These are phyloP conservation scores for Colletotrichum sp. DNA, from an alignment of 2,329 filamentous ascomycete genomes.

Conservation along the genomic window DNA sequence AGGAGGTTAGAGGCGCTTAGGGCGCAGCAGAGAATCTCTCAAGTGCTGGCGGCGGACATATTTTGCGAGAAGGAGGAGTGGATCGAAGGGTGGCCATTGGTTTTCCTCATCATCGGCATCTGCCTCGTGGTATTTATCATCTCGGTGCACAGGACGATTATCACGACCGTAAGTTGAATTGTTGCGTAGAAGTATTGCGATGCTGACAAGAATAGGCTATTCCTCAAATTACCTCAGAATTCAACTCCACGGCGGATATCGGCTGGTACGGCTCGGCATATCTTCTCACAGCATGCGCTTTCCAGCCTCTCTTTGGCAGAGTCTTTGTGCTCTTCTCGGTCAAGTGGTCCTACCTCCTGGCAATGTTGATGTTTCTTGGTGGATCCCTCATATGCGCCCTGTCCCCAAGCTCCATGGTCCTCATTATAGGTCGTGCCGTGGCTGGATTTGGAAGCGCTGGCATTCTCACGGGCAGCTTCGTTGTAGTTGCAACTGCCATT, in stretches of 20 bases:
- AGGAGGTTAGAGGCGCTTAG: not conserved
- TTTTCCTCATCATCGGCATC: not conserved
- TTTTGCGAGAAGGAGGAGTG: not conserved
- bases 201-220: constrained; percentile 33
- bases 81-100: constrained; percentile 7
- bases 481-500: constrained; percentile 35
- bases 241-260: constrained; percentile 42
- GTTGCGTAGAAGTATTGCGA: too few relatives aligned
- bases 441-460: constrained; percentile 23
- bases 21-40: not conserved
- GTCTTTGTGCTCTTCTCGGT: constrained; percentile 43
- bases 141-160: constrained; percentile 2
- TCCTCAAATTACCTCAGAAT: constrained; percentile 44
- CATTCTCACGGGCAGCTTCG: constrained; percentile 37
- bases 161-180: not conserved
- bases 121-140: constrained; percentile 13
- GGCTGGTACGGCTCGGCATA: constrained; percentile 55
- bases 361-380: constrained; percentile 8
- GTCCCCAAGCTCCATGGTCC: not conserved
- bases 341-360: constrained; percentile 27
- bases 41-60: not conserved
- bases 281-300: constrained; percentile 33
- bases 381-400: constrained; percentile 13
- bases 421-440: constrained; percentile 14
- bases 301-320: constrained; percentile 29